Evolutionary conservation across 83 land plant species (phyloP), one percentile per base, ranked within the genome.

Genomic region (Larix sibirica): DNA sequence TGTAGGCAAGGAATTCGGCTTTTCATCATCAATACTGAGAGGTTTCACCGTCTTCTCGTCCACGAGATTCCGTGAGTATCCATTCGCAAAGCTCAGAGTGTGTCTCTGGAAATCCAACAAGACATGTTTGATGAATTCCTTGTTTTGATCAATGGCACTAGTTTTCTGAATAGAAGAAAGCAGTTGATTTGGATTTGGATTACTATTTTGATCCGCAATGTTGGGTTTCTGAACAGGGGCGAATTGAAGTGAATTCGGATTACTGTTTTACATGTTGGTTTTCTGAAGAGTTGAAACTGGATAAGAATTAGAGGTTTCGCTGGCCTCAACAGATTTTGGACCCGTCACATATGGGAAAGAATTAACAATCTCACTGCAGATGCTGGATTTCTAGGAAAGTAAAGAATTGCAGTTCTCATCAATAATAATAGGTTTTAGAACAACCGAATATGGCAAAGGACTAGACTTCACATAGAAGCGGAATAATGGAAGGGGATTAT

Each of bases 1-100:
- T 81, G 20, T 94, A 90, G 0, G 78, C 83, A 56, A 65, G 23
- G 23, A 24, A n/a, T 65, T 69, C 42, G 59, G 69, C 38, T 62
- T 21, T 14, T 58, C 26, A 59, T 21, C 81, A 80, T 16, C 80
- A 79, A 73, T 18, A 33, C 36, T 73, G 31, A 20, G 3, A n/a
- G 36, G 28, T 26, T 17, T 42, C 77, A 28, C 77, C 77, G 40
- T 38, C 28, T 36, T 73, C 54, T 18, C 47, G n/a, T 9, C 12
- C 40, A 26, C 20, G 3, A 36, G 6, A 73, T 26, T 76, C 44
- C n/a, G 44, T 4, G 79, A 13, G 23, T 76, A 58, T 76, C 60
- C 60, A 6, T 76, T 76, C 50, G 60, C 20, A 54, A 54, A 54
- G 58, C 58, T 54, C 50, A 76, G 26, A 50, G 79, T 21, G 5